Base-by-base conservation (phyloP, 176 grass and related monocot genomes). In the Chloris gayana region DNA sequence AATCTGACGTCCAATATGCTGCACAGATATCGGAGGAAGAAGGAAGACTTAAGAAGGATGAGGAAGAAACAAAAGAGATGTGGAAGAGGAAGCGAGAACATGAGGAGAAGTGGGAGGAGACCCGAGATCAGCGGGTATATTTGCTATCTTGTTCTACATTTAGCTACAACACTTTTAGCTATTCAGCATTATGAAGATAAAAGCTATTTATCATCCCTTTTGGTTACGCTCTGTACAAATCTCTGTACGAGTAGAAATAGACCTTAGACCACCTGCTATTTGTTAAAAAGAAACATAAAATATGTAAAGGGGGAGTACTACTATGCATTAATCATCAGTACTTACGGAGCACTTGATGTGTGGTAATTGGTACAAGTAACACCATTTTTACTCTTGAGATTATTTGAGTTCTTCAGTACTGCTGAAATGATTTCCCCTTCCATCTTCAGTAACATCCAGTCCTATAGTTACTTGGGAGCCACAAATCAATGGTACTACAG, bases 11-110 rank as follows among this genome's bases (percentile, higher is more conserved):
- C 22, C 14, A 22, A 37, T 70, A 70, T 27, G 11, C 77, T 67
- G 15, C 63, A 67, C 69, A 96, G 97, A 99, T 99, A 88, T 99
- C 97, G 21, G 97, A 99, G 92, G 97, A 99, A 88, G 97, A 99
- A 88, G 97, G 97, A 79, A 96, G 97, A 82, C 74, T 96, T 30
- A 99, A 99, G 78, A 99, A 99, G 61, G 97, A 99, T 35, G 97
- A 99, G 88, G 97, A 96, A 70, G 97, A 99, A 90, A 99, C 97
- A 44, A 99, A 99, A 84, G 97, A 99, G 89, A 99, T 99, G 87
- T 95, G 93, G 97, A 99, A 99, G 86, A 96, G 73, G 61, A 99
- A 96, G 85, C 79, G 97, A 74, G 97, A 99, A 56, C 97, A 99
- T 64, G 97, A 99, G 88, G 97, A 99, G 45, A 87, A 96, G 65